A percentile compares a stretch with the other conserved stretches of the same genome.
Evolutionary conservation across 2,329 filamentous ascomycete genomes (phyloP).

Genomic region (Huntiella moniliformis): DNA sequence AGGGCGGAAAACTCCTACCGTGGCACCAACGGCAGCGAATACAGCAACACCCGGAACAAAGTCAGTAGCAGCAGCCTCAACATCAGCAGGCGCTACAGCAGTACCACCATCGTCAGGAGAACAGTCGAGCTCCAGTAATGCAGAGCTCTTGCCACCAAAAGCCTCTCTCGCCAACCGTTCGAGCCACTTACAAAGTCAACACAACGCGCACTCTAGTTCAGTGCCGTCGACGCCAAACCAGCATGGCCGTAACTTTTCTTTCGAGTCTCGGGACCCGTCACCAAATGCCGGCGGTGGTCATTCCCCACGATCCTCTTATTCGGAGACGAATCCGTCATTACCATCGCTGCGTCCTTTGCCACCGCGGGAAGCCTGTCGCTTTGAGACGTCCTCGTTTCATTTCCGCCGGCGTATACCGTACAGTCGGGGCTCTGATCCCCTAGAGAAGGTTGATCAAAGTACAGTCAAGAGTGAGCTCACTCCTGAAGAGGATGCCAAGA

Average conservation of each 20-base stretch:
- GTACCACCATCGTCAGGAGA: constrained; percentile 16
- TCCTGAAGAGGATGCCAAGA: constrained; percentile 51
- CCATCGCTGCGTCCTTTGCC: constrained; percentile 49
- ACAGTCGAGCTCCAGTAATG: constrained; percentile 16
- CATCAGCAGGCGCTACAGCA: not conserved
- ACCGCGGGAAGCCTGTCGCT: constrained; percentile 51
- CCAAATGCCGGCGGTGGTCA: constrained; percentile 59
- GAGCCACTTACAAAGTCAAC: constrained; percentile 11
- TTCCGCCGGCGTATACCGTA: constrained; percentile 82
- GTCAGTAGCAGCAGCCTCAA: not conserved
- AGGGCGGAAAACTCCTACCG: not conserved
- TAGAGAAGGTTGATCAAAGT: constrained; percentile 52
- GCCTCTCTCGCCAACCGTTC: constrained; percentile 13
- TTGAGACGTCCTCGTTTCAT: constrained; percentile 69
- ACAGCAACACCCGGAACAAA: not conserved
- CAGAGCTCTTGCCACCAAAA: constrained; percentile 16
- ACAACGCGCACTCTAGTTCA: constrained; percentile 52
- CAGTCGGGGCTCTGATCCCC: constrained; percentile 59
- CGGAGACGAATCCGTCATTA: constrained; percentile 62
- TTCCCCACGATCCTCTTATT: constrained; percentile 78
- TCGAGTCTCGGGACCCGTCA: constrained; percentile 60
- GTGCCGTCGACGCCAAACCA: constrained; percentile 89
- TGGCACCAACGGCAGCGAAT: not conserved
- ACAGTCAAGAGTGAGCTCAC: constrained; percentile 55
- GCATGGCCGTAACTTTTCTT: constrained; percentile 64